These are phyloP conservation scores for Trichoderma harzianum DNA, from an alignment of 2,329 filamentous ascomycete genomes.

Conservation along the genomic window DNA sequence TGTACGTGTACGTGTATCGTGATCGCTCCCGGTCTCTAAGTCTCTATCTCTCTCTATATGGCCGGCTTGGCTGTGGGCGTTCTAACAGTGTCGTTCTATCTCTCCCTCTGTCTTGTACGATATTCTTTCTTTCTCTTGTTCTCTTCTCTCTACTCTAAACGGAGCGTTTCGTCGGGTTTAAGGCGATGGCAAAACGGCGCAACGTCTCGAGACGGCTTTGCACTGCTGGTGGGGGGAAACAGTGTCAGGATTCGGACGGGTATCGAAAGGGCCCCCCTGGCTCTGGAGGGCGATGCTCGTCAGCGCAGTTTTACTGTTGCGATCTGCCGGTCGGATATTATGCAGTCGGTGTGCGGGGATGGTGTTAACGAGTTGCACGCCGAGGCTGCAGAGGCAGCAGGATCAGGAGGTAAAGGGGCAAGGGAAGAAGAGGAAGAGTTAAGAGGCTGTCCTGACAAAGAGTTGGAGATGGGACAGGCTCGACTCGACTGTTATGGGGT, in stretches of 20 bases:
- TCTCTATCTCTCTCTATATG: slow-evolving; percentile 5
- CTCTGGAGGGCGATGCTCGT: slow-evolving; percentile 3
- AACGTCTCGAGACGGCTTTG: not conserved
- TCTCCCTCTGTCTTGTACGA: not conserved
- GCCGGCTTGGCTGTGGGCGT: not conserved
- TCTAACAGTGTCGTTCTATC: slow-evolving; percentile 1
- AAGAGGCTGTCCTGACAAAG: not conserved
- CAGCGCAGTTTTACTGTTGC: not conserved
- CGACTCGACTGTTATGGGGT: not conserved
- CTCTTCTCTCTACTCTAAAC: not conserved
- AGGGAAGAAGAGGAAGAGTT: not conserved
- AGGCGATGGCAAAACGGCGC: not conserved
- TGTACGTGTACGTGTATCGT: not conserved
- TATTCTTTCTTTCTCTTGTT: not conserved
- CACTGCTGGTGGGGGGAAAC: not conserved
- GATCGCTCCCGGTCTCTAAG: not conserved
- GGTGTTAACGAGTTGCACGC: slow-evolving; percentile 12
- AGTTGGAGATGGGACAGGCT: not conserved
- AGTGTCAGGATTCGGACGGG: slow-evolving; percentile 1
- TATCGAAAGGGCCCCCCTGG: slow-evolving; percentile 8
- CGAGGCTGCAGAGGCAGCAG: slow-evolving; percentile 14
- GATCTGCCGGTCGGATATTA: slow-evolving; percentile 13
- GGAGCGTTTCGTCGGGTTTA: not conserved
- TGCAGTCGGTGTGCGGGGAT: slow-evolving; percentile 15
- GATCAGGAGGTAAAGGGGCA: slow-evolving; percentile 15